Conservation (phyloP, 805 yeast species). For the Starmerella riodocensis region DNA sequence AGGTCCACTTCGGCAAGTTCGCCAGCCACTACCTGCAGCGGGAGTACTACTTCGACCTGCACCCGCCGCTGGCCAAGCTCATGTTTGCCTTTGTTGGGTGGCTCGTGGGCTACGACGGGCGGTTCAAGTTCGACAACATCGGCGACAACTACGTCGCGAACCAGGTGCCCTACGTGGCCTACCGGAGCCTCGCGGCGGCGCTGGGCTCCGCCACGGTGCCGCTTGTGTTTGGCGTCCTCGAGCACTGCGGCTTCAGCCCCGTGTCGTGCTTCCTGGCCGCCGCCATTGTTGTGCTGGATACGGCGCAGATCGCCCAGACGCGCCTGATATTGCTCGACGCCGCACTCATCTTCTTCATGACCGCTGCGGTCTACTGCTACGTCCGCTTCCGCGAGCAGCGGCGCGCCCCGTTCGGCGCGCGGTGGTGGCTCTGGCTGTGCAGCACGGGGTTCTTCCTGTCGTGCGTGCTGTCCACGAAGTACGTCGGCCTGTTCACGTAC, state of each 20-base stretch:
- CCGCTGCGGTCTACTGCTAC: constrained; percentile 63
- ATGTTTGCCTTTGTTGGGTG: constrained; percentile 78
- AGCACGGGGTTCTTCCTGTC: constrained; percentile 80
- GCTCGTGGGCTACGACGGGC: constrained; percentile 75
- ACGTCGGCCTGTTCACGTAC: constrained; percentile 92
- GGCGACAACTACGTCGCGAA: constrained; percentile 65
- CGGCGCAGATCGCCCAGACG: constrained; percentile 70
- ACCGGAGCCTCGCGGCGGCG: constrained; percentile 78
- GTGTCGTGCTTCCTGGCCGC: constrained; percentile 68
- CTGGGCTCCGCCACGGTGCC: constrained; percentile 81
- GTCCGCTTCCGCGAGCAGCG: constrained; percentile 53
- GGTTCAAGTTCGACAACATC: constrained; percentile 69
- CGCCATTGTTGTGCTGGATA: constrained; percentile 55
- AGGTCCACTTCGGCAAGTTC: constrained; percentile 81
- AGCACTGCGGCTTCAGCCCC: constrained; percentile 55
- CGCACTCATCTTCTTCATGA: constrained; percentile 77
- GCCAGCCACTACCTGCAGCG: constrained; percentile 82
- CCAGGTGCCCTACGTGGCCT: constrained; percentile 57
- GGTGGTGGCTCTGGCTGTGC: constrained; percentile 91
- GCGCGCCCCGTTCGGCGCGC: constrained; percentile 51
- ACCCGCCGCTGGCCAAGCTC: constrained; percentile 94
- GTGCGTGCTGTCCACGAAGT: constrained; percentile 81
- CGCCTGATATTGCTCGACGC: constrained; percentile 87
- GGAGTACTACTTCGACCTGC: constrained; percentile 90
- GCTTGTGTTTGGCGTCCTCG: constrained; percentile 68